Evolutionary conservation across 1,284 basidiomycete species (phyloP), one percentile per base, ranked within the genome.

Genomic region (Xerocomus nothofagi): DNA sequence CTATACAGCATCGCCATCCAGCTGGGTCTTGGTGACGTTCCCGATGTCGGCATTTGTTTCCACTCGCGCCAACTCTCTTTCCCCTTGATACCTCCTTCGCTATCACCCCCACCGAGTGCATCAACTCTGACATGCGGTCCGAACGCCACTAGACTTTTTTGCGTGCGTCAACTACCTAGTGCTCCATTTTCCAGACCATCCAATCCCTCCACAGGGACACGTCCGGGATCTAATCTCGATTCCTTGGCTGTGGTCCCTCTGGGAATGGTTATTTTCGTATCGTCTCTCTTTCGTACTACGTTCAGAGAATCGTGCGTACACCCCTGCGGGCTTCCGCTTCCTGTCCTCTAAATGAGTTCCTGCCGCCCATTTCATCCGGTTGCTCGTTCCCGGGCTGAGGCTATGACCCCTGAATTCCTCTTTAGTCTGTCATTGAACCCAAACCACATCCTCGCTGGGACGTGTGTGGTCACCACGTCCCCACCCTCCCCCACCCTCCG

Each of bases 71-170:
- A 12, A 24, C 23, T n/a, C 31, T 29, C 41, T 26, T 10, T 31
- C 3, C 6, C n/a, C 33, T 34, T 20, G 24, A 54, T 38, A 29
- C 37, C 6, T 8, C 37, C 20, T 51, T n/a, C 32, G 39, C 1
- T 8, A 46, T 51, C 49, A 14, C 33, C 33, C 26, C 26, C 26
- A 3, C 26, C 9, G 26, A 27, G 24, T 26, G 3, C 24, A 26
- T n/a, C n/a, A n/a, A n/a, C n/a, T n/a, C n/a, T n/a, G 47, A 56
- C 61, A 61, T 63, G 58, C 42, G 63, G 60, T 32, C 20, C 47
- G 44, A 42, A 56, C 61, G 61, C 61, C 61, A 66, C 61, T 61
- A 50, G 53, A 36, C 62, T 51, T 53, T 61, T 40, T 67, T 62
- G 58, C 62, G 51, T 63, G 61, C 57, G 50, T 60, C 31, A 52